Evolutionary conservation across 139 green algal genomes (phyloP).

Genomic region (Chlamydomonas sphaeroides): DNA sequence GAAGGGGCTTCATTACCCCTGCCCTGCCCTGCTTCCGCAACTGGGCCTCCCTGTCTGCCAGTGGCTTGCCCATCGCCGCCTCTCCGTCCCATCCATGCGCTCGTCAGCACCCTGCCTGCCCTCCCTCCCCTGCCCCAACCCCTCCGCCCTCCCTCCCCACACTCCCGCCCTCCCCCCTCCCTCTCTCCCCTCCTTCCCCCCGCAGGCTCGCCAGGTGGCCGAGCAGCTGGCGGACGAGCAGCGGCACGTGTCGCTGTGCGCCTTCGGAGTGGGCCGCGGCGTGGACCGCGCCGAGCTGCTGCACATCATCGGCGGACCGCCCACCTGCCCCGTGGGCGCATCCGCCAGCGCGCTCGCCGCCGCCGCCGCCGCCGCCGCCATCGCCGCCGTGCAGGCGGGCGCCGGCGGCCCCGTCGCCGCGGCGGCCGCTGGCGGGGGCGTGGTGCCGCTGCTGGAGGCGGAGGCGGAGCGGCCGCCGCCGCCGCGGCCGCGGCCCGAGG

Average conservation of each 20-base stretch:
- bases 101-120: too few relatives aligned
- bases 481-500: too few relatives aligned
- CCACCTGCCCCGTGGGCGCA: background rate
- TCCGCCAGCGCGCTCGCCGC: background rate
- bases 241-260: constrained; percentile 60
- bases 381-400: too few relatives aligned
- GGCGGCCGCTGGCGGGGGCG: too few relatives aligned
- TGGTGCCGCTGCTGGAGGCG: background rate
- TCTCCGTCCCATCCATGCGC: too few relatives aligned
- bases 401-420: background rate
- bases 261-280: constrained; percentile 80
- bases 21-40: too few relatives aligned
- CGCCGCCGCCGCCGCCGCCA: background rate
- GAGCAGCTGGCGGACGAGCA: constrained; percentile 71
- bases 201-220: constrained; percentile 55
- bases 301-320: constrained; percentile 55
- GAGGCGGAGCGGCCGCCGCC: too few relatives aligned
- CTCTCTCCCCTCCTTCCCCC: background rate
- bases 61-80: too few relatives aligned
- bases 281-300: constrained; percentile 74
- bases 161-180: background rate
- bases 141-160: too few relatives aligned
- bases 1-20: too few relatives aligned
- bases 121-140: too few relatives aligned
- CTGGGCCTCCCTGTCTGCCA: too few relatives aligned